Percentiles rank a stretch among this genome's conserved stretches.
phyloP scores from a whole-genome alignment of 129 eudicot species.

The Flaveria trinervia region DNA sequence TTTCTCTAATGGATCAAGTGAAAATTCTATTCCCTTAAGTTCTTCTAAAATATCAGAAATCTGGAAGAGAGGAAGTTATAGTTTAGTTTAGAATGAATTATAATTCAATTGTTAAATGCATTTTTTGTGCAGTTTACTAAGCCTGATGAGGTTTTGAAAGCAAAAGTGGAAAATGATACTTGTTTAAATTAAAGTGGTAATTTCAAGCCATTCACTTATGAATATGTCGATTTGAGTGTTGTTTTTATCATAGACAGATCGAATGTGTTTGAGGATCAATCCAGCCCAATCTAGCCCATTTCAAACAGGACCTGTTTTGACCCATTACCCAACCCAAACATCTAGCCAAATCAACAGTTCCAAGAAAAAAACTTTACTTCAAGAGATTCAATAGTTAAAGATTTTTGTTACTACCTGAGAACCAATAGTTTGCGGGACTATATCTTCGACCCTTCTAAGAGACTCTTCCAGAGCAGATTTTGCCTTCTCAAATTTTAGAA shows the following conservation, averaged over 20 bases:
- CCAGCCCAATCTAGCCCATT: neutral
- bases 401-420: conserved; percentile 61
- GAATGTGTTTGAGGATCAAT: neutral
- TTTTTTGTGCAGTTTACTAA: neutral
- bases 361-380: neutral
- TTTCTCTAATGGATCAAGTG: conserved; percentile 79
- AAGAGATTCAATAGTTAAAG: neutral
- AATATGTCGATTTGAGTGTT: neutral
- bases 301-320: neutral
- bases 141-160: neutral
- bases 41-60: conserved; percentile 66
- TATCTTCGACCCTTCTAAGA: conserved; percentile 83
- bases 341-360: neutral
- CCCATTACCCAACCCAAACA: neutral
- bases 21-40: conserved; percentile 62
- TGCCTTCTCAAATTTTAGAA: conserved; percentile 80
- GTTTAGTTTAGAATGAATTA: conserved; percentile 14
- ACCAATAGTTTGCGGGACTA: conserved; percentile 88
- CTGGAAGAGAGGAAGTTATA: conserved; percentile 37
- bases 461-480: conserved; percentile 77
- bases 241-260: neutral
- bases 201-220: neutral
- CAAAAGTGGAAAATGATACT: neutral
- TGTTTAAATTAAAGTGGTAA: neutral
- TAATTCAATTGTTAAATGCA: neutral